phyloP scores from a whole-genome alignment of 148 eudicot genomes.

The Simmondsia chinensis region DNA sequence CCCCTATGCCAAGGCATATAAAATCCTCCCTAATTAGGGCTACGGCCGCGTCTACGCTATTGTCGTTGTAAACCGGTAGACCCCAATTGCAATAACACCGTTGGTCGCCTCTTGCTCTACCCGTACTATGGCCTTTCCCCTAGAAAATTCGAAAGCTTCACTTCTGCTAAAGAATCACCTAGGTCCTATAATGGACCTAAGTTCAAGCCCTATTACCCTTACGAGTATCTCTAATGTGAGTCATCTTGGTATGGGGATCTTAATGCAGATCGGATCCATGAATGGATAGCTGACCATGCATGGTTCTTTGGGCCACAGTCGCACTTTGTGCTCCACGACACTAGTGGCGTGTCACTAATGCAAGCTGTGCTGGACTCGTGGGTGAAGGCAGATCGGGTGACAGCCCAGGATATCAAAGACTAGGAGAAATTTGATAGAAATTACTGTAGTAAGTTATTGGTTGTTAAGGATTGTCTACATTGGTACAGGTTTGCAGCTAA shows the following conservation, averaged over 20 bases:
- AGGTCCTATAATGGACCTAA: conserved; percentile 15
- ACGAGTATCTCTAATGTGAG: conserved; percentile 52
- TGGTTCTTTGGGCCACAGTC: conserved; percentile 37
- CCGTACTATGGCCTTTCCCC: conserved; percentile 43
- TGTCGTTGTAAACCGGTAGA: conserved; percentile 34
- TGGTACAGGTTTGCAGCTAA: conserved; percentile 33
- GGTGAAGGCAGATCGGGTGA: conserved; percentile 38
- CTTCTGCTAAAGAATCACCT: conserved; percentile 31
- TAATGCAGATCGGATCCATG: conserved; percentile 32
- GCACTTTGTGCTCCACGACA: conserved; percentile 53
- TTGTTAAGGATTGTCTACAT: conserved; percentile 56
- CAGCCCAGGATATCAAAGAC: conserved; percentile 42
- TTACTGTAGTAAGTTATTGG: conserved; percentile 49
- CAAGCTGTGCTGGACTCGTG: conserved; percentile 45
- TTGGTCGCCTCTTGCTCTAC: conserved; percentile 32
- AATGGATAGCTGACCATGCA: conserved; percentile 57
- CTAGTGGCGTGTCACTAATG: conserved; percentile 41
- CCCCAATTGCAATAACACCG: conserved; percentile 19
- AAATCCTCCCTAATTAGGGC: conserved; percentile 64
- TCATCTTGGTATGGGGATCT: conserved; percentile 45
- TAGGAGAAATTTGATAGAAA: conserved; percentile 46
- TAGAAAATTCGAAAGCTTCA: conserved; percentile 24
- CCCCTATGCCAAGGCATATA: conserved; percentile 25
- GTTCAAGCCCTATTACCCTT: conserved; percentile 11
- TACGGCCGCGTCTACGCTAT: conserved; percentile 54